Evolutionary conservation across 2,329 filamentous ascomycete genomes (phyloP), one percentile per base, ranked within the genome.

Genomic region (Alternaria incomplexa): DNA sequence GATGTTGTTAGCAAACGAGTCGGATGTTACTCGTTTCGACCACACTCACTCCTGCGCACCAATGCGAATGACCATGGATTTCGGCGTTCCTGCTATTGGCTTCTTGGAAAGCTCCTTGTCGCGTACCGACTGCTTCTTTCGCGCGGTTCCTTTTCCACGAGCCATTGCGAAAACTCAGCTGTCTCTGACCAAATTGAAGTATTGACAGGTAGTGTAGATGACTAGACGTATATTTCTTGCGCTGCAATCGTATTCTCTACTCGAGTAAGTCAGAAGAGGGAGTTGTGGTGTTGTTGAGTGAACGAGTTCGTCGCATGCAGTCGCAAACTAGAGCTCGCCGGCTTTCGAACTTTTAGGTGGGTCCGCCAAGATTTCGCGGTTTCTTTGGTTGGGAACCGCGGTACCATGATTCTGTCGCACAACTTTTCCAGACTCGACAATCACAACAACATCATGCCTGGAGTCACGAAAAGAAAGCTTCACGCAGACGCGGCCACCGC

Each of bases 31-130:
- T 17, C 15, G 32, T 25, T 4, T 3, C 6, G 20, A 44, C 1
- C 4, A 9, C 5, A 56, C 58, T 47, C 20, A 61, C 78, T 97
- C 93, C 74, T 93, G 92, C 72, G 94, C 95, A 73, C 96, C 96
- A 74, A 97, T 94, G 71, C 96, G 92, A 81, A 99, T 97, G 62
- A 99, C 95, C 95, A 99, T 97, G 79, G 91, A 96, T 86, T 97
- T 97, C 32, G 96, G 96, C 55, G 48, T 36, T 1, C 89, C 88
- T 56, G 87, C 85, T 62, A 84, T 85, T 23, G 89, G 87, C 80
- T 89, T 88, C 80, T 90, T 88, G 15, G 70, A 62, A 30, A 68
- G 66, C 57, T 73, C 66, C 70, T 78, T 78, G 65, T 79, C 77
- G 46, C 65, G 52, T 5, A 62, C 69, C 20, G 77, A 78, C 75